Evolutionary conservation across 1,139 yeast species (phyloP).

Genomic region (Pneumocystis murina): DNA sequence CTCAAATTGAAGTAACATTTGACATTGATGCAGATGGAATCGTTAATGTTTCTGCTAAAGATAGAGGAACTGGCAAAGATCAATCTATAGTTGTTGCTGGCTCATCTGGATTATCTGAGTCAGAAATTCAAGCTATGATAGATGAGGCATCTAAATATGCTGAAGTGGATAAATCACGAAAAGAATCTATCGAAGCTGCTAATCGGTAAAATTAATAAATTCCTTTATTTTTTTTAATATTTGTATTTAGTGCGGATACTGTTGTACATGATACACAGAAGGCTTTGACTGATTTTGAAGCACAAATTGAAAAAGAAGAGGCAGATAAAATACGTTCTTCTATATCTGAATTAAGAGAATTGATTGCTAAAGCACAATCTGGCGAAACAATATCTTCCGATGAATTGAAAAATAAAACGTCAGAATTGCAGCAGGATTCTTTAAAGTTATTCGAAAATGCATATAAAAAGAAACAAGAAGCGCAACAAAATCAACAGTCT

Average conservation of each 20-base stretch:
- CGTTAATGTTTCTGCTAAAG: conserved; percentile 96
- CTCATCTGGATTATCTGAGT: conserved; percentile 88
- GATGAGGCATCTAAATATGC: conserved; percentile 96
- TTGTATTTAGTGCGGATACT: conserved; percentile 55
- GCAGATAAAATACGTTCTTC: conserved; percentile 73
- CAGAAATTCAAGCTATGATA: conserved; percentile 97
- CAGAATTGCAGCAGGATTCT: conserved; percentile 83
- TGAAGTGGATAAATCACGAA: conserved; percentile 89
- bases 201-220: conserved; percentile 33
- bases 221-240: background rate
- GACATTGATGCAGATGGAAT: conserved; percentile 98
- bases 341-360: conserved; percentile 69
- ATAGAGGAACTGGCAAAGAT: conserved; percentile 96
- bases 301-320: conserved; percentile 74
- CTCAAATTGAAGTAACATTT: conserved; percentile 95
- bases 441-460: conserved; percentile 89
- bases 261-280: conserved; percentile 91
- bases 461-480: conserved; percentile 54
- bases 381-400: conserved; percentile 63
- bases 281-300: conserved; percentile 88
- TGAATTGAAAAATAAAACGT: conserved; percentile 82
- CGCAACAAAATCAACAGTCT: background rate
- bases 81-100: conserved; percentile 98
- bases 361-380: conserved; percentile 84
- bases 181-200: conserved; percentile 85